These are phyloP conservation scores for Peribolospora baueri DNA, from an alignment of 768 basidiomycete genomes.

Conservation along the genomic window DNA sequence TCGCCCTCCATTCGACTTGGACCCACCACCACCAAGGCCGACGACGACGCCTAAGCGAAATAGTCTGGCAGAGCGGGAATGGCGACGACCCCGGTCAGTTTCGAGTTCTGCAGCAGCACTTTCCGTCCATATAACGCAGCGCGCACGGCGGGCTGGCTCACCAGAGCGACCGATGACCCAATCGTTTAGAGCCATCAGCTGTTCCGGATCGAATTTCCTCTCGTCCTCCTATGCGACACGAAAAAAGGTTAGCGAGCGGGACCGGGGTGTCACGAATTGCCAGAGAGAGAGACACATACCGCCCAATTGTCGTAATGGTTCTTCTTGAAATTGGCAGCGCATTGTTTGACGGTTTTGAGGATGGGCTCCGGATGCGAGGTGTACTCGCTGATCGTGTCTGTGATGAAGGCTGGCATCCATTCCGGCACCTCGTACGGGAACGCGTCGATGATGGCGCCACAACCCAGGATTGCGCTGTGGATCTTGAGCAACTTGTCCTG, in stretches of 20 bases:
- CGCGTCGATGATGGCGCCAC: constrained; percentile 75
- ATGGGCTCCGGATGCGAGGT: constrained; percentile 49
- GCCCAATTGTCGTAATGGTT: constrained; percentile 14
- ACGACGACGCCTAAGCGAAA: too few species aligned
- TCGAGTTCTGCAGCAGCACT: too few species aligned
- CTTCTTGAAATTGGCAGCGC: constrained; percentile 15
- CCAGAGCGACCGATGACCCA: too few species aligned
- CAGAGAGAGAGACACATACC: background rate
- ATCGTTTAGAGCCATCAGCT: constrained; percentile 25
- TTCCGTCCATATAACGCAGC: too few species aligned
- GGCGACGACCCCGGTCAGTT: too few species aligned
- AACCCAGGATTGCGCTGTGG: constrained; percentile 80
- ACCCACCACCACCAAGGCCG: too few species aligned
- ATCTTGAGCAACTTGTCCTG: constrained; percentile 46
- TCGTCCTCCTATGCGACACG: constrained; percentile 48
- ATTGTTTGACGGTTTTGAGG: constrained; percentile 14
- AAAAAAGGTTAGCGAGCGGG: constrained; percentile 34
- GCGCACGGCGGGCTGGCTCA: too few species aligned
- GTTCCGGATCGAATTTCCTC: constrained; percentile 62
- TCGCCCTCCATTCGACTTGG: too few species aligned
- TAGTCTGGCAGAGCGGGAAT: too few species aligned
- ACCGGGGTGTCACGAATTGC: constrained; percentile 21
- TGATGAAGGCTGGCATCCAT: constrained; percentile 71
- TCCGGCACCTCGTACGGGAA: constrained; percentile 87
- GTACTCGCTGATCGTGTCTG: constrained; percentile 52